Percentiles rank a stretch among this genome's conserved stretches.
These are phyloP conservation scores for Corchorus capsularis DNA, from an alignment of 345 rosid species.

Conservation along the genomic window DNA sequence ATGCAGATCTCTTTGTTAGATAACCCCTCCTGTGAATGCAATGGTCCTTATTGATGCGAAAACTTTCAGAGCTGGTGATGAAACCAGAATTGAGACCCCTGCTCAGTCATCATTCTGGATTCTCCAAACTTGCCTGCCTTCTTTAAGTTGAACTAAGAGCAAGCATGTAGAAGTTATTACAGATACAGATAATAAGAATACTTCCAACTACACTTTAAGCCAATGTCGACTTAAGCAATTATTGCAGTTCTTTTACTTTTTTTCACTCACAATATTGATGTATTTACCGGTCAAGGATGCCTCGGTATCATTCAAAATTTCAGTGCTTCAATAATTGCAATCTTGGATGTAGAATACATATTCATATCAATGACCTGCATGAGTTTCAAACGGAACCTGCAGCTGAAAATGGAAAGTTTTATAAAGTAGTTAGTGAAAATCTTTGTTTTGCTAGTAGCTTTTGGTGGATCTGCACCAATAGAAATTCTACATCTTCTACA, in stretches of 20 bases:
- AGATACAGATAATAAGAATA: slow-evolving; percentile 38
- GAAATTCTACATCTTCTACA: slow-evolving; percentile 9
- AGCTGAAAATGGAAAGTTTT: neutral
- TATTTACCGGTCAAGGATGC: neutral
- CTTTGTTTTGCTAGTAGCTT: neutral
- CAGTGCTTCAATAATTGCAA: no score
- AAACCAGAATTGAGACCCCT: slow-evolving; percentile 35
- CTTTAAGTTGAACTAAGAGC: slow-evolving; percentile 51
- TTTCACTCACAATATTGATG: neutral
- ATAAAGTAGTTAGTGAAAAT: neutral
- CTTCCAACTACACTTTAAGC: slow-evolving; percentile 60
- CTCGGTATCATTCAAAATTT: neutral
- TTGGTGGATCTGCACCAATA: slow-evolving; percentile 23
- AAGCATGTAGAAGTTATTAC: slow-evolving; percentile 34
- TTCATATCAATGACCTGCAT: no score
- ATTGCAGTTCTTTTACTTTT: neutral
- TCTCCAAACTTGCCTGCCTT: slow-evolving; percentile 63
- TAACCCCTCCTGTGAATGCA: slow-evolving; percentile 91
- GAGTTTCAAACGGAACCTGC: neutral
- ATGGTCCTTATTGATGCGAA: slow-evolving; percentile 63
- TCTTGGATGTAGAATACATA: no score
- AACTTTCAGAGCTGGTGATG: slow-evolving; percentile 29
- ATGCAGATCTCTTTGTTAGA: slow-evolving; percentile 69
- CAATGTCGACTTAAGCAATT: slow-evolving; percentile 30
- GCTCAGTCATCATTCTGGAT: slow-evolving; percentile 50